A percentile compares a stretch with the other conserved stretches of the same genome.
Conservation (phyloP, 2,329 filamentous ascomycete species). For the Orbilia ellipsospora region DNA sequence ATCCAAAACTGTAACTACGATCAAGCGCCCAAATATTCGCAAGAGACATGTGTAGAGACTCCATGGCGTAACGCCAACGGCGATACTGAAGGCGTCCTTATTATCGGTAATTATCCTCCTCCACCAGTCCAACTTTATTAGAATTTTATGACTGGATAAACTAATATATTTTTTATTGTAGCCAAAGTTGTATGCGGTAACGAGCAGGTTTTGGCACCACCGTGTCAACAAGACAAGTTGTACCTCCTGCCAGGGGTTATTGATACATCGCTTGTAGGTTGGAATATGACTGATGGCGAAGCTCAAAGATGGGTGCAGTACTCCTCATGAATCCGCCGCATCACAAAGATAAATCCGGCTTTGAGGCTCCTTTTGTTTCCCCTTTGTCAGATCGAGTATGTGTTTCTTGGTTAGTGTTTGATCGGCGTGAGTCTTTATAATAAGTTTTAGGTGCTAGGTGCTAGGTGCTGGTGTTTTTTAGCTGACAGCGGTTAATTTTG, state of each 20-base stretch:
- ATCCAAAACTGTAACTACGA: slow-evolving; percentile 12
- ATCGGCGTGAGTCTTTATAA: too few species aligned
- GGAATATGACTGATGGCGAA: slow-evolving; percentile 28
- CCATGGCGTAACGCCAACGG: slow-evolving; percentile 30
- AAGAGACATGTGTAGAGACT: slow-evolving; percentile 25
- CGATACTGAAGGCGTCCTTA: slow-evolving; percentile 31
- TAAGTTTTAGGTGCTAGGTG: too few species aligned
- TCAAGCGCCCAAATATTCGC: neutral
- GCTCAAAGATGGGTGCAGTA: slow-evolving; percentile 17
- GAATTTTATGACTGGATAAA: neutral
- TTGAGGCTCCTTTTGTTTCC: neutral
- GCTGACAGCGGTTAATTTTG: too few species aligned
- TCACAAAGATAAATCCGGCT: neutral
- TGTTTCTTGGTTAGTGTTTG: neutral
- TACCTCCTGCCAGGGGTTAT: slow-evolving; percentile 34
- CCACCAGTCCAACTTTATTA: neutral
- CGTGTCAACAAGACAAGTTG: slow-evolving; percentile 44
- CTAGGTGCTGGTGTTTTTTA: too few species aligned
- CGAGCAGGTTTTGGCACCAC: slow-evolving; percentile 38
- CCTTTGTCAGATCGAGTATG: neutral
- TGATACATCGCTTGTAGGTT: slow-evolving; percentile 19
- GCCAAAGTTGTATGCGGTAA: slow-evolving; percentile 42
- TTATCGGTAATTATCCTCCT: slow-evolving; percentile 24
- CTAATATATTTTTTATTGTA: neutral
- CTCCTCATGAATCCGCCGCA: neutral